A percentile compares a stretch with the other conserved stretches of the same genome.
phyloP scores from a whole-genome alignment of 2,329 filamentous ascomycete species.

The Penicillium sp. region DNA sequence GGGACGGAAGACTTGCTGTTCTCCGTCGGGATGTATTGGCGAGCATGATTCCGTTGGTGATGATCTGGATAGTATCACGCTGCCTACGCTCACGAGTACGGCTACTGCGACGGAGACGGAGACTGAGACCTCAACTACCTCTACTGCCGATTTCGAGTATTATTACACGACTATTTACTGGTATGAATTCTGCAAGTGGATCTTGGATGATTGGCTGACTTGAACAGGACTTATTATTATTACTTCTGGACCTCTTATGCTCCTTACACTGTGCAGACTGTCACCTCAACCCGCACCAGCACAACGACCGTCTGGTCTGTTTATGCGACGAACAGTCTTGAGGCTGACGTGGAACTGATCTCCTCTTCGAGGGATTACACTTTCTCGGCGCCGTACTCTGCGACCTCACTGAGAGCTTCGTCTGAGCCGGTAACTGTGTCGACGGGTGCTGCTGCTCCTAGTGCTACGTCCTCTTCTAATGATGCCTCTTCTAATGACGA shows the following conservation, averaged over 20 bases:
- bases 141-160: constrained; percentile 11
- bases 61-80: background rate
- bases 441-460: background rate
- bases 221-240: constrained; percentile 20
- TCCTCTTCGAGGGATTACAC: constrained; percentile 3
- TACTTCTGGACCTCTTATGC: constrained; percentile 24
- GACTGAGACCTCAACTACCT: constrained; percentile 5
- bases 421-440: constrained; percentile 8
- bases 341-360: constrained; percentile 3
- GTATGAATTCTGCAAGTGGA: background rate
- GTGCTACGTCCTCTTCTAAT: background rate
- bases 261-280: constrained; percentile 17
- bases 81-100: background rate
- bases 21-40: constrained; percentile 11
- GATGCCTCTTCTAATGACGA: background rate
- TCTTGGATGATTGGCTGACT: background rate
- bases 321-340: constrained; percentile 12
- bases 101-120: constrained; percentile 2
- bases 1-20: constrained; percentile 16
- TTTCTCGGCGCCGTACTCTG: constrained; percentile 12
- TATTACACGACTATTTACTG: constrained; percentile 23
- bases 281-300: constrained; percentile 19
- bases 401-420: constrained; percentile 18
- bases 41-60: constrained; percentile 3
- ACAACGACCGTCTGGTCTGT: constrained; percentile 17